phyloP scores from a whole-genome alignment of 2,329 filamentous ascomycete species.

The Fusarium sp. region DNA sequence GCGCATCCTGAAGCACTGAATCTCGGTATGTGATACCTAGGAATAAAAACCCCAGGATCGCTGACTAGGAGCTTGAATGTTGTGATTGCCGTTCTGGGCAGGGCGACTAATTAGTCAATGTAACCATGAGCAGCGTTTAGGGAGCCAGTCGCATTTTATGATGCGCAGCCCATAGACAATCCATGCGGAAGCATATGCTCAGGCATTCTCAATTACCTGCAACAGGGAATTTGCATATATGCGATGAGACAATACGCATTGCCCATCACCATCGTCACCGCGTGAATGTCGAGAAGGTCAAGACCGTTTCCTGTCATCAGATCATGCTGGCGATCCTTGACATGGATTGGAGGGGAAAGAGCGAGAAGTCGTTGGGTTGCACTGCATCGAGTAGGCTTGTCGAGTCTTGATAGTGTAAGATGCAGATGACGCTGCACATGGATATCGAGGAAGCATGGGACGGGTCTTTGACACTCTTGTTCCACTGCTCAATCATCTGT shows the following conservation, averaged over 20 bases:
- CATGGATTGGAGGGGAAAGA: background rate
- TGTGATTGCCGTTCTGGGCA: constrained; percentile 15
- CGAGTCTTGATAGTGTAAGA: constrained; percentile 3
- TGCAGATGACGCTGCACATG: constrained; percentile 9
- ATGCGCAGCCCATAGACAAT: constrained; percentile 5
- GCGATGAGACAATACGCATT: background rate
- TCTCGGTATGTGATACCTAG: background rate
- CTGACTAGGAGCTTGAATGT: constrained; percentile 4
- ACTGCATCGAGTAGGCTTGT: background rate
- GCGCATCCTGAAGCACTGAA: background rate
- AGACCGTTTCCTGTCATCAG: background rate
- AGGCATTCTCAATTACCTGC: background rate
- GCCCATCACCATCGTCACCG: background rate
- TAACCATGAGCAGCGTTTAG: constrained; percentile 35
- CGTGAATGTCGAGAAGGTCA: background rate
- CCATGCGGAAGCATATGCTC: background rate
- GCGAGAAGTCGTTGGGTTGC: constrained; percentile 3
- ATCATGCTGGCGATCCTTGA: constrained; percentile 4
- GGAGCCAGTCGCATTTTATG: constrained; percentile 36
- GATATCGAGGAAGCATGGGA: constrained; percentile 5
- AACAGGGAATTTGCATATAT: background rate
- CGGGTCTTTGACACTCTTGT: background rate
- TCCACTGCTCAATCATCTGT: constrained; percentile 13
- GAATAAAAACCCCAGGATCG: constrained; percentile 11
- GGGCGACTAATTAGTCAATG: constrained; percentile 20